Base-by-base conservation (phyloP, 805 yeast genomes). In the Saccharomycopsis fermentans region DNA sequence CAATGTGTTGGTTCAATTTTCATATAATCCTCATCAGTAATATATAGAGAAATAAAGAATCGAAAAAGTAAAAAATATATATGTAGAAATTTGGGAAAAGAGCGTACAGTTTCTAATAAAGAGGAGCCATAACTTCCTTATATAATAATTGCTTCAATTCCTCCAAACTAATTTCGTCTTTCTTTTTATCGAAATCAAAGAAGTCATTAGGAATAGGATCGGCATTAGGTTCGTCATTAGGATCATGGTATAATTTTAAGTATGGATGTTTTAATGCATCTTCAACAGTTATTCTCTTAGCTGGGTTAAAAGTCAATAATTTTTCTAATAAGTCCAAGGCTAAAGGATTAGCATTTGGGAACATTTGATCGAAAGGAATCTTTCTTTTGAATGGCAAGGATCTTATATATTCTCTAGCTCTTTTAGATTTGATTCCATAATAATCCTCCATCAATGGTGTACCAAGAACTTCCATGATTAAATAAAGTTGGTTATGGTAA, bases 151-250 rank as follows among this genome's bases (percentile, higher is more conserved):
- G 77, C 70, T 90, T 90, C 68, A 94, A 76, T 68, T 92, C 96
- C 54, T 80, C 81, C 29, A 88, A 76, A 12, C 84, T 79, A 60
- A 92, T 77, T 58, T 85, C 87, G 64, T 90, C 95, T 70, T 91
- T 91, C 61, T 80, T 76, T 65, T 81, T 80, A 70, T 94, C 99
- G 66, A 94, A 94, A 62, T 87, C 91, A 66, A 94, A 92, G 69
- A 92, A 90, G 64, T 86, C 90, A 47, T 83, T 83, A 0, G 95
- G 91, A 24, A 94, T 85, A 54, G 90, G 87, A 19, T 82, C 81
- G 39, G 80, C 77, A 17, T 68, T 68, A 0, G 89, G 90, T 67
- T 87, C 94, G 65, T 86, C 91, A 36, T 79, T 80, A 9, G 86
- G 84, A 63, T 82, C 87, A 65, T 87, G 88, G 66, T 86, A 87